Evolutionary conservation across 768 basidiomycete species (phyloP).

Genomic region (Mycena alexandri): DNA sequence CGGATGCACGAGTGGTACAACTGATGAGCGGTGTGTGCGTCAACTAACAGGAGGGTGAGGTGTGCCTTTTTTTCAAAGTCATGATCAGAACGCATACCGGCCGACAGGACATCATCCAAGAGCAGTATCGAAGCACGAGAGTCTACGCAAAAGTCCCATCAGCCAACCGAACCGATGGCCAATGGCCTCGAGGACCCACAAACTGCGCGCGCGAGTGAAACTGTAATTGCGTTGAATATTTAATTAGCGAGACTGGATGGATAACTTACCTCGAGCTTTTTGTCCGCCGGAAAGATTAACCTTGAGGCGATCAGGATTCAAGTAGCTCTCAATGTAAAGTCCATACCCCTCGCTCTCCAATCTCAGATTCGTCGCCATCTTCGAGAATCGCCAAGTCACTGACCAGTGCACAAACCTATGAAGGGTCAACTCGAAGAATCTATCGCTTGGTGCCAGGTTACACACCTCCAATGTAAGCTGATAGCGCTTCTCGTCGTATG

Average conservation of each 20-base stretch:
- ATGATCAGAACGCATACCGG: conserved; percentile 48
- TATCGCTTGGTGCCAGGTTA: conserved; percentile 29
- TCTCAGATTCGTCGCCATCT: conserved; percentile 90
- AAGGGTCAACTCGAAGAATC: conserved; percentile 37
- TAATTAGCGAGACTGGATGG: conserved; percentile 1
- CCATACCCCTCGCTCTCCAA: conserved; percentile 86
- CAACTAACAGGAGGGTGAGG: not conserved
- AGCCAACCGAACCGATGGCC: not conserved
- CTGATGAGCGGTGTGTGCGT: conserved; percentile 9
- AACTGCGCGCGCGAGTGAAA: conserved; percentile 86
- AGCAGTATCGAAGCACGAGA: conserved; percentile 86
- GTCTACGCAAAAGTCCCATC: conserved; percentile 46
- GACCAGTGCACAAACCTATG: conserved; percentile 70
- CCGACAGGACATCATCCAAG: conserved; percentile 84
- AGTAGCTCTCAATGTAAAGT: conserved; percentile 40
- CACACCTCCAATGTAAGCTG: conserved; percentile 78
- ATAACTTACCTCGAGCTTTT: conserved; percentile 68
- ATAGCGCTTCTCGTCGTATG: conserved; percentile 80
- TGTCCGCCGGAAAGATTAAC: conserved; percentile 72
- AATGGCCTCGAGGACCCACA: conserved; percentile 45
- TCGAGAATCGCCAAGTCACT: conserved; percentile 86
- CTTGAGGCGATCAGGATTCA: conserved; percentile 51
- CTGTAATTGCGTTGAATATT: conserved; percentile 44
- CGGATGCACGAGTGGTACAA: conserved; percentile 80
- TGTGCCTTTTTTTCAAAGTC: too few relatives aligned